phyloP scores from a whole-genome alignment of 257 asterid genomes.

The Primulina tabacum region DNA sequence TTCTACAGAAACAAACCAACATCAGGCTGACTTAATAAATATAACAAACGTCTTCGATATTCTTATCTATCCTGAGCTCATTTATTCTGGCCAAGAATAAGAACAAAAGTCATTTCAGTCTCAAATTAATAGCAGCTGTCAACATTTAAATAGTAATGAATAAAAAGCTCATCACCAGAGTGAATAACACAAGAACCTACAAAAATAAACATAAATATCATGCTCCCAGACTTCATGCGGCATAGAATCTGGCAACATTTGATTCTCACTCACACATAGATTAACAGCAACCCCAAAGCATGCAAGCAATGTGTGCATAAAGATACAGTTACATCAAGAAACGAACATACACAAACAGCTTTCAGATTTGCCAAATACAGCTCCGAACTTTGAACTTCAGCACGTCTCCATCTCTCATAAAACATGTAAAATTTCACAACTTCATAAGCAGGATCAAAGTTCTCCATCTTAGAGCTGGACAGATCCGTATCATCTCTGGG shows the following conservation, averaged over 20 bases:
- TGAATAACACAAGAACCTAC: neutral
- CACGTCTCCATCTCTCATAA: conserved; percentile 91
- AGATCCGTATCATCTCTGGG: conserved; percentile 72
- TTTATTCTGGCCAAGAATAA: neutral
- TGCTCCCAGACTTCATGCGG: neutral
- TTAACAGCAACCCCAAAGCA: neutral
- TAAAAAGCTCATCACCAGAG: neutral
- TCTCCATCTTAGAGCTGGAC: conserved; percentile 60
- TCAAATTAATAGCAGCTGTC: neutral
- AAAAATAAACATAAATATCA: neutral
- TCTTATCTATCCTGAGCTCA: neutral
- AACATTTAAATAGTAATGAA: neutral
- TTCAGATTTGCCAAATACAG: conserved; percentile 59
- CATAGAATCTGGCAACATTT: neutral
- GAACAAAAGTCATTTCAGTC: neutral
- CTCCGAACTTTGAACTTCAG: conserved; percentile 77
- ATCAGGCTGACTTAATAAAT: neutral
- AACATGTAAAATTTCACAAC: conserved; percentile 76
- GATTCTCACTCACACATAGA: neutral
- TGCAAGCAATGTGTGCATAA: neutral
- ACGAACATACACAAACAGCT: conserved; percentile 66
- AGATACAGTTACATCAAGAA: neutral
- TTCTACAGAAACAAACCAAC: neutral
- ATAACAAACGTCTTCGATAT: neutral
- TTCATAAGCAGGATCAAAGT: conserved; percentile 77